These are phyloP conservation scores for Fusarium agapanthi DNA, from an alignment of 2,329 filamentous ascomycete genomes.

Conservation along the genomic window DNA sequence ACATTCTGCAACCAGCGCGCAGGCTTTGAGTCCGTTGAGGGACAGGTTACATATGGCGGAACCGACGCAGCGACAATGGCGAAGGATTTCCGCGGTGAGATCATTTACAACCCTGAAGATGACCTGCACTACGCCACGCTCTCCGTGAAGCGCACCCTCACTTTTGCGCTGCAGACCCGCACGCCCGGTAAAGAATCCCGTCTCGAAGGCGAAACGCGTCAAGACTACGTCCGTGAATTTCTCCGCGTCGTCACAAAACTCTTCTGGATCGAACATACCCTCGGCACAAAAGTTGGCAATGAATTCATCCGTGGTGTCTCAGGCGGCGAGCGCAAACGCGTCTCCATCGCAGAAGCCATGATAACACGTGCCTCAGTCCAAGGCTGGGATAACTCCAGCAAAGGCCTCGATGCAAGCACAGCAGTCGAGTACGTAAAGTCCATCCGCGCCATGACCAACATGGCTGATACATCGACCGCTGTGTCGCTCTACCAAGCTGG, in stretches of 20 bases:
- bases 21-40: constrained; percentile 69
- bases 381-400: constrained; percentile 79
- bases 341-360: constrained; percentile 76
- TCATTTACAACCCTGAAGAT: constrained; percentile 74
- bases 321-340: constrained; percentile 75
- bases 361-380: constrained; percentile 68
- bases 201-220: constrained; percentile 67
- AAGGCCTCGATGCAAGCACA: constrained; percentile 76
- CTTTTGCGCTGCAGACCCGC: constrained; percentile 72
- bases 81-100: constrained; percentile 65
- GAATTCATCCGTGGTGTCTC: constrained; percentile 71
- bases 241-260: constrained; percentile 72
- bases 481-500: constrained; percentile 78
- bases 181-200: constrained; percentile 61
- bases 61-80: constrained; percentile 56
- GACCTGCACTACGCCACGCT: constrained; percentile 76
- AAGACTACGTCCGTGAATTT: constrained; percentile 62
- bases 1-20: constrained; percentile 75
- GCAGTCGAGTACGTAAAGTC: constrained; percentile 76
- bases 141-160: constrained; percentile 71
- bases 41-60: constrained; percentile 71
- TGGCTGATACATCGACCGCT: constrained; percentile 75
- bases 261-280: constrained; percentile 75
- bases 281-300: constrained; percentile 75
- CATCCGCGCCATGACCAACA: constrained; percentile 70